Conservation (phyloP, 495 filamentous ascomycete genomes). For the Pseudevernia furfuracea region DNA sequence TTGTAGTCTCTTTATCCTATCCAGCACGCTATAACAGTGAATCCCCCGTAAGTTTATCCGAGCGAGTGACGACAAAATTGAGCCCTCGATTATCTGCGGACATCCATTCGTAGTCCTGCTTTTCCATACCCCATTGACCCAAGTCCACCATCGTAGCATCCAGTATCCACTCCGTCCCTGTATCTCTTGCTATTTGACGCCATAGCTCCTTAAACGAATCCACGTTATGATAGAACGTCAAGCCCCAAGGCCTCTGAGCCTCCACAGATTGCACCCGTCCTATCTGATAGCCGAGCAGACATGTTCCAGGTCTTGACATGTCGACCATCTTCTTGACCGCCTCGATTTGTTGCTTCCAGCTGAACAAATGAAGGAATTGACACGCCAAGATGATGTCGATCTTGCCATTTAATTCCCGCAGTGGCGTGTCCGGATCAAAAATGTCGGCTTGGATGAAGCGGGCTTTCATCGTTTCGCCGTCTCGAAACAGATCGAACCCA, state of each 20-base stretch:
- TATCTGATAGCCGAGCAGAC: conserved; percentile 36
- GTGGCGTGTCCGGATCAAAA: not conserved
- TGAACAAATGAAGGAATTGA: conserved; percentile 46
- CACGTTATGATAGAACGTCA: not conserved
- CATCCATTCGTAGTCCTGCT: conserved; percentile 1
- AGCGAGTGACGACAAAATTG: not conserved
- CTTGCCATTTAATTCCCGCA: too few relatives aligned
- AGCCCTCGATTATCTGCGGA: not conserved
- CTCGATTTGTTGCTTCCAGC: conserved; percentile 36
- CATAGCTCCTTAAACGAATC: not conserved
- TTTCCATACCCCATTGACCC: conserved; percentile 4
- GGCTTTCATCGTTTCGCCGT: conserved; percentile 31
- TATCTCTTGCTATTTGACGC: not conserved
- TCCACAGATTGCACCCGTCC: not conserved
- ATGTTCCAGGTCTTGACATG: conserved; percentile 31
- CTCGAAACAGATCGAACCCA: conserved; percentile 34
- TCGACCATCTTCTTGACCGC: conserved; percentile 34
- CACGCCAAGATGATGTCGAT: conserved; percentile 27
- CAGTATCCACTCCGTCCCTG: not conserved
- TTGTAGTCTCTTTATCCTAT: too few relatives aligned
- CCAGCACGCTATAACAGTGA: too few relatives aligned
- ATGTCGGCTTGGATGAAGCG: conserved; percentile 42
- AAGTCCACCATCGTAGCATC: not conserved
- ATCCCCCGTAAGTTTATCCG: too few relatives aligned
- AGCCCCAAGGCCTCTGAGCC: not conserved